Evolutionary conservation across 345 rosid genomes (phyloP).

Genomic region (Aegle marmelos): DNA sequence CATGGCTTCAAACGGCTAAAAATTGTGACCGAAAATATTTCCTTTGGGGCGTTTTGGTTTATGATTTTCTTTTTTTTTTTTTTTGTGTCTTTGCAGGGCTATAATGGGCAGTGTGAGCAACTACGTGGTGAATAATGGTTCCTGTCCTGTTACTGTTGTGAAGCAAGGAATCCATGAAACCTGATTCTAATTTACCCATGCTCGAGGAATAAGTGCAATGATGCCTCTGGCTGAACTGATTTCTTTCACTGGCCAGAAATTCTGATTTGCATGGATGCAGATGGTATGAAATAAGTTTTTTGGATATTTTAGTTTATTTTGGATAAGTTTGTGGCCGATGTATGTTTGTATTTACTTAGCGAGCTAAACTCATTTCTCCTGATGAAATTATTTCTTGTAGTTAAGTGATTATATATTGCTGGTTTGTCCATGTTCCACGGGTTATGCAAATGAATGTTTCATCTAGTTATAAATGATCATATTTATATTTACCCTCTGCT

Average conservation of each 20-base stretch:
- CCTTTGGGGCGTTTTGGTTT: not conserved
- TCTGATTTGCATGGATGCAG: not conserved
- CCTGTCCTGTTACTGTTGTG: slow-evolving; percentile 78
- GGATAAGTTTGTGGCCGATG: not conserved
- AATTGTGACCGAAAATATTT: not conserved
- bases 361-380: not conserved
- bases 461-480: not conserved
- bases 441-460: not conserved
- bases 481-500: not conserved
- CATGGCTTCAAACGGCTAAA: not conserved
- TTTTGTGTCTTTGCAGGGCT: slow-evolving; percentile 36
- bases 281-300: slow-evolving; percentile 3
- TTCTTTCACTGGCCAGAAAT: not conserved
- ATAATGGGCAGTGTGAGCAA: slow-evolving; percentile 87
- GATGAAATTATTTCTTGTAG: not conserved
- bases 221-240: slow-evolving; percentile 3
- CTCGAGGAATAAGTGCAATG: slow-evolving; percentile 11
- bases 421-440: not conserved
- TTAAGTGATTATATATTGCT: not conserved
- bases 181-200: not conserved
- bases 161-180: slow-evolving; percentile 32
- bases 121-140: slow-evolving; percentile 65
- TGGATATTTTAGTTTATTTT: not conserved
- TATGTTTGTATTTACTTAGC: not conserved
- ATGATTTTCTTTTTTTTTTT: not conserved